Evolutionary conservation across 1,284 basidiomycete species (phyloP).

Genomic region (Wolfiporia cocos): DNA sequence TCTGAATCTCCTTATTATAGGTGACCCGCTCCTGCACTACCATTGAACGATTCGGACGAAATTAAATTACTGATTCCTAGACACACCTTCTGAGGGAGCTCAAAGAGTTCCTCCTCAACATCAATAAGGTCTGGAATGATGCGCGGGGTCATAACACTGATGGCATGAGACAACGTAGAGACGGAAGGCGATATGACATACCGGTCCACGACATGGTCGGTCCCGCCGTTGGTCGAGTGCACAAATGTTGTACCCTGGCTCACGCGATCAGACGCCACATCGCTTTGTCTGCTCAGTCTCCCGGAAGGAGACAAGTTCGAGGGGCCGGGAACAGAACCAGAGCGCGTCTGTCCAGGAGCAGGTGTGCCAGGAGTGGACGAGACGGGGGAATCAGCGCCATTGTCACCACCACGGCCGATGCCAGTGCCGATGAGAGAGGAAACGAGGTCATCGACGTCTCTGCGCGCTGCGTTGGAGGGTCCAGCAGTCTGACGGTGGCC

Average conservation of each 20-base stretch:
- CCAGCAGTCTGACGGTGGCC: constrained; percentile 18
- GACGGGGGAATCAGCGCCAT: constrained; percentile 51
- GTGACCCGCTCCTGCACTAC: constrained; percentile 70
- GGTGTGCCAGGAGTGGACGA: constrained; percentile 75
- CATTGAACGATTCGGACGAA: neutral
- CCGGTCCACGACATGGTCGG: constrained; percentile 66
- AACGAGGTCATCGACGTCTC: constrained; percentile 68
- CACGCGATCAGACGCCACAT: constrained; percentile 46
- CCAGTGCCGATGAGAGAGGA: constrained; percentile 44
- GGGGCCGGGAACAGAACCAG: constrained; percentile 40
- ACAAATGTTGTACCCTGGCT: constrained; percentile 41
- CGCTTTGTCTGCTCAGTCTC: constrained; percentile 61
- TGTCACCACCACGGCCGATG: constrained; percentile 34
- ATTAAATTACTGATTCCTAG: constrained; percentile 10
- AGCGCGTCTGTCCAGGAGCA: constrained; percentile 31
- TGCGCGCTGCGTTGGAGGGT: constrained; percentile 30
- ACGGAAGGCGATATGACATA: constrained; percentile 23
- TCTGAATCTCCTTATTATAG: constrained; percentile 94
- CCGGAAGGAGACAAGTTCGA: constrained; percentile 46
- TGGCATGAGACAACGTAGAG: constrained; percentile 4
- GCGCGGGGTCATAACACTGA: constrained; percentile 59
- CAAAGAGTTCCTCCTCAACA: constrained; percentile 83
- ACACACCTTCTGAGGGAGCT: constrained; percentile 84
- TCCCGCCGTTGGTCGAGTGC: constrained; percentile 45
- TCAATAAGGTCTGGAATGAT: constrained; percentile 75